Conservation (phyloP, 768 basidiomycete species). For the Cytidiella melzeri region DNA sequence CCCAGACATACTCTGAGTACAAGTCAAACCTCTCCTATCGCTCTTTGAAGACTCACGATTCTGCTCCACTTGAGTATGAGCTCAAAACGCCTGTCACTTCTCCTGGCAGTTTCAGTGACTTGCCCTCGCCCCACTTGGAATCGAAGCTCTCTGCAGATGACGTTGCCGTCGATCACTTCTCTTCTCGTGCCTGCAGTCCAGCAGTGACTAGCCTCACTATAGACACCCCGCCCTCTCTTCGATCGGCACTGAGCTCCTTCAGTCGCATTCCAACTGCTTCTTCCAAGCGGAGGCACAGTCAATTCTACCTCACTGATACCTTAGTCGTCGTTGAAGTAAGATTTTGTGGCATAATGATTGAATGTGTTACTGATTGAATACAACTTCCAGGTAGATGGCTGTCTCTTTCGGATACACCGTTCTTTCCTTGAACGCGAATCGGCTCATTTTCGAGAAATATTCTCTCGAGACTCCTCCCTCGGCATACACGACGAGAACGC, state of each 20-base stretch:
- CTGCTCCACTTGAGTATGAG: no score
- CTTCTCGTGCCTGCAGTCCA: neutral
- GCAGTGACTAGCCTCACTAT: neutral
- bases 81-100: no score
- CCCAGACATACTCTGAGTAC: no score
- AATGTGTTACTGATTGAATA: neutral
- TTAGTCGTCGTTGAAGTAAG: slow-evolving; percentile 8
- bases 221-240: neutral
- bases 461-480: slow-evolving; percentile 13
- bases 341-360: neutral
- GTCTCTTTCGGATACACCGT: slow-evolving; percentile 36
- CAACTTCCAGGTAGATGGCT: slow-evolving; percentile 29
- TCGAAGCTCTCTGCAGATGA: no score
- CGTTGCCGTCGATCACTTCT: no score
- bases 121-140: no score
- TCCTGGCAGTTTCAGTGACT: no score
- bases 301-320: slow-evolving; percentile 12
- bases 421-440: slow-evolving; percentile 33
- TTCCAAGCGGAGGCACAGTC: neutral
- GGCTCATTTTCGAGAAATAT: slow-evolving; percentile 30
- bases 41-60: no score
- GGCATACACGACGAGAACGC: slow-evolving; percentile 29
- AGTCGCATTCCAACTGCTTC: neutral
- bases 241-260: neutral
- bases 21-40: no score